Evolutionary conservation across 176 grass and related monocot species (phyloP).

Genomic region (Avena insularis): DNA sequence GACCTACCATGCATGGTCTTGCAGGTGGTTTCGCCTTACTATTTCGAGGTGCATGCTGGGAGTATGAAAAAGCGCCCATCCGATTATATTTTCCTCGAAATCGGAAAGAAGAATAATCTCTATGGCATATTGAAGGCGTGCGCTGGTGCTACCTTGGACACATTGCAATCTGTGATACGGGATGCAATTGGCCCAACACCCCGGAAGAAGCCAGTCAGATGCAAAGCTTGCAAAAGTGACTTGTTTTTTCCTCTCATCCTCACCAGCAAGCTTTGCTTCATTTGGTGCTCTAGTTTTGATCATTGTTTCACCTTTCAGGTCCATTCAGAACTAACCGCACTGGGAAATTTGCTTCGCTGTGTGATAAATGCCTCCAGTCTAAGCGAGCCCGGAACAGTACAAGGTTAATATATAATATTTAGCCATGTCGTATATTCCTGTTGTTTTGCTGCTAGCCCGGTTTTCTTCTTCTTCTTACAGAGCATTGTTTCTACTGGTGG

Average conservation of each 20-base stretch:
- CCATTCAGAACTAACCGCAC: slow-evolving; percentile 44
- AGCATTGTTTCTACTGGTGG: neutral
- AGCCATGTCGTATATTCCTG: neutral
- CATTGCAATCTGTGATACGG: slow-evolving; percentile 57
- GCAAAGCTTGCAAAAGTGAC: slow-evolving; percentile 62
- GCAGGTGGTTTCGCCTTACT: slow-evolving; percentile 69
- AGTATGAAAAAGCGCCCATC: slow-evolving; percentile 78
- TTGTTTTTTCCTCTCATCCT: neutral
- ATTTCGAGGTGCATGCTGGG: slow-evolving; percentile 83
- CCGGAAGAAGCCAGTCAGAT: slow-evolving; percentile 50
- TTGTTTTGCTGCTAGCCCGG: neutral
- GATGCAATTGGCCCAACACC: slow-evolving; percentile 57
- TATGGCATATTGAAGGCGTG: slow-evolving; percentile 62
- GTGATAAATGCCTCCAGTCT: slow-evolving; percentile 62
- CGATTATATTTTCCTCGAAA: slow-evolving; percentile 71
- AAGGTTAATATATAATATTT: slow-evolving; percentile 35
- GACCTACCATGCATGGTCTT: neutral
- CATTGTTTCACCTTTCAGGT: slow-evolving; percentile 39
- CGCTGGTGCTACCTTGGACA: slow-evolving; percentile 50
- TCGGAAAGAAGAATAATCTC: slow-evolving; percentile 58
- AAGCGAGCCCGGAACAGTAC: slow-evolving; percentile 34
- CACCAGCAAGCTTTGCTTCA: neutral
- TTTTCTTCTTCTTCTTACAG: neutral
- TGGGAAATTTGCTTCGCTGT: slow-evolving; percentile 63
- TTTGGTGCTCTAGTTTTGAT: slow-evolving; percentile 25